phyloP scores from a whole-genome alignment of 106 monocot genomes.

The Acorus calamus region DNA sequence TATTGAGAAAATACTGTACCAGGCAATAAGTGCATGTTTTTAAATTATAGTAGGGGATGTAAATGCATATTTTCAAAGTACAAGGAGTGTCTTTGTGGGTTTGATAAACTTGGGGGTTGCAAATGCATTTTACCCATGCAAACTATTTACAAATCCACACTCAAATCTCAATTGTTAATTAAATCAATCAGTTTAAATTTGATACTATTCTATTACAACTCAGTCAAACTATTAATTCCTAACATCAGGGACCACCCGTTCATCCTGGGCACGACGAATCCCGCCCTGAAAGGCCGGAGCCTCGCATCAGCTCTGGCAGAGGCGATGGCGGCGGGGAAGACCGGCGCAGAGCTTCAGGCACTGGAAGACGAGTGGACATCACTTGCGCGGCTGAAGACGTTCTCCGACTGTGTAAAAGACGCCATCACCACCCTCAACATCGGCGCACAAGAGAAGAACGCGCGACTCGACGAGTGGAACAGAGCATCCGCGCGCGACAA shows the following conservation, averaged over 20 bases:
- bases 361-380: constrained; percentile 61
- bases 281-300: constrained; percentile 28
- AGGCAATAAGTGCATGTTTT: no score
- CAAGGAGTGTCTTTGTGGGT: no score
- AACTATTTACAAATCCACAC: no score
- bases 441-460: constrained; percentile 29
- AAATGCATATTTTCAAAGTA: no score
- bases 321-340: constrained; percentile 46
- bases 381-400: constrained; percentile 58
- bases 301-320: constrained; percentile 37
- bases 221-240: no score
- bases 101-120: no score
- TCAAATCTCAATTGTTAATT: no score
- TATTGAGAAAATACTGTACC: no score
- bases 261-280: constrained; percentile 79
- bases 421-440: constrained; percentile 36
- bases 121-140: no score
- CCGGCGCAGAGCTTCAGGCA: constrained; percentile 54
- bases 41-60: no score
- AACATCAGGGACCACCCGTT: constrained; percentile 69
- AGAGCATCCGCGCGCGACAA: constrained; percentile 20
- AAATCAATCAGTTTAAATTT: no score
- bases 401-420: constrained; percentile 48
- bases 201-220: no score
- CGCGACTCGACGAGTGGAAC: constrained; percentile 44